phyloP scores from a whole-genome alignment of 495 filamentous ascomycete genomes.

The Penicillium riverlandense region DNA sequence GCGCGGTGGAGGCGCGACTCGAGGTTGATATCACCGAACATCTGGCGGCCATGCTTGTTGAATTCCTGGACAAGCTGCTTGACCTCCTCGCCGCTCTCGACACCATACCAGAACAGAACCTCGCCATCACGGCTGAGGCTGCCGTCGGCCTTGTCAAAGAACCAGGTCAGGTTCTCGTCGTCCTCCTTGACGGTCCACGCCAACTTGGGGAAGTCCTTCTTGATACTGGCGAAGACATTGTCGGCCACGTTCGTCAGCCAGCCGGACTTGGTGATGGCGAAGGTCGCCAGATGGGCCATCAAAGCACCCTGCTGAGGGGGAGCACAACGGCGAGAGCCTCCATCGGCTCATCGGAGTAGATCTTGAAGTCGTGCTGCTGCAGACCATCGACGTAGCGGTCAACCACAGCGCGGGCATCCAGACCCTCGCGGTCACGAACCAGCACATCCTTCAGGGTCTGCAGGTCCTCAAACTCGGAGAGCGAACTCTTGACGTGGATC shows the following conservation, averaged over 20 bases:
- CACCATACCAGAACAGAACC: conserved; percentile 96
- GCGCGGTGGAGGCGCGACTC: conserved; percentile 77
- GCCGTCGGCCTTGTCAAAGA: conserved; percentile 95
- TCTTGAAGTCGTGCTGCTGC: conserved; percentile 72
- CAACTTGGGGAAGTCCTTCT: conserved; percentile 85
- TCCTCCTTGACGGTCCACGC: conserved; percentile 97
- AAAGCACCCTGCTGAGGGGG: conserved; percentile 49
- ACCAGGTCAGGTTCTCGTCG: conserved; percentile 97
- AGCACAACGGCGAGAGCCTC: conserved; percentile 92
- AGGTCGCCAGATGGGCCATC: conserved; percentile 77
- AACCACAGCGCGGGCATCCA: conserved; percentile 76
- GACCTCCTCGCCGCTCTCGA: conserved; percentile 78
- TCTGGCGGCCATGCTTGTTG: conserved; percentile 69
- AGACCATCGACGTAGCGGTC: conserved; percentile 80
- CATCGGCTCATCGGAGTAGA: conserved; percentile 95
- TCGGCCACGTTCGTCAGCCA: conserved; percentile 97
- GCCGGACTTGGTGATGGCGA: conserved; percentile 90
- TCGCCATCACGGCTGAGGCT: conserved; percentile 77
- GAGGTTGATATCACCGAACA: conserved; percentile 88
- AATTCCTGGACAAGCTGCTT: conserved; percentile 86
- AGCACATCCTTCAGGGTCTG: conserved; percentile 73
- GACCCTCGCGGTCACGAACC: conserved; percentile 75
- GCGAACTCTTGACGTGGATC: conserved; percentile 62
- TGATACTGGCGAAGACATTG: conserved; percentile 88
- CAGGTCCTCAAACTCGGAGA: conserved; percentile 75